Base-by-base conservation (phyloP, 225 moss, liverwort and hornwort species). In the Sphagnum contortum region DNA sequence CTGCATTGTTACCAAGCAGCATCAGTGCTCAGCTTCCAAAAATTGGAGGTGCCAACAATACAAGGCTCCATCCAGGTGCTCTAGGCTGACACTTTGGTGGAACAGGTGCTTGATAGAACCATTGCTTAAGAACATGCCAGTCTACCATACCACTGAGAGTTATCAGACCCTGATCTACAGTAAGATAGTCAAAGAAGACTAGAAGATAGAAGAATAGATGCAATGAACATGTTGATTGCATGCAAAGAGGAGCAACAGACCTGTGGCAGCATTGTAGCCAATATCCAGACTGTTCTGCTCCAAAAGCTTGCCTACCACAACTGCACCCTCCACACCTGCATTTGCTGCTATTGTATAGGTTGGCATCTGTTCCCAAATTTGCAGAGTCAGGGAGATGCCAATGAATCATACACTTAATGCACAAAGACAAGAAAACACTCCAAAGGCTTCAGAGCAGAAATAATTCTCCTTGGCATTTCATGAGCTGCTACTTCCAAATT, bases 211-310 rank as follows among this genome's bases (percentile, higher is more conserved):
- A 7, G 44, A 12, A 8, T 45, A 3, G 12, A 57, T 4, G 1
- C 13, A 57, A 57, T 29, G 29, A 57, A 57, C 57, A 57, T 4
- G 9, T 12, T 63, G 48, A 44, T 50, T 48, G 45, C 29, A 29
- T 29, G 29, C 29, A 29, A 56, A 66, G 0, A 45, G 48, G 47
- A 0, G 5, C 0, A 5, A 50, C 4, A 3, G 4, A 83, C 83
- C 83, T 79, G 79, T 83, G 11, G 79, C 83, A 62, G 83, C 83
- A 72, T 83, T 79, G 57, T 83, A 83, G 50, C 83, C 83, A 64
- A 83, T 55, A 51, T 62, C 76, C 66, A 74, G 72, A 66, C 79
- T 79, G 49, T 71, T 61, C 64, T 83, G 79, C 71, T 83, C 83
- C 74, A 80, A 64, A 47, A 83, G 83, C 56, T 83, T 83, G 66